Percentiles rank a stretch among this genome's conserved stretches.
Evolutionary conservation across 495 filamentous ascomycete species (phyloP).

Genomic region (Copromyces sp.): DNA sequence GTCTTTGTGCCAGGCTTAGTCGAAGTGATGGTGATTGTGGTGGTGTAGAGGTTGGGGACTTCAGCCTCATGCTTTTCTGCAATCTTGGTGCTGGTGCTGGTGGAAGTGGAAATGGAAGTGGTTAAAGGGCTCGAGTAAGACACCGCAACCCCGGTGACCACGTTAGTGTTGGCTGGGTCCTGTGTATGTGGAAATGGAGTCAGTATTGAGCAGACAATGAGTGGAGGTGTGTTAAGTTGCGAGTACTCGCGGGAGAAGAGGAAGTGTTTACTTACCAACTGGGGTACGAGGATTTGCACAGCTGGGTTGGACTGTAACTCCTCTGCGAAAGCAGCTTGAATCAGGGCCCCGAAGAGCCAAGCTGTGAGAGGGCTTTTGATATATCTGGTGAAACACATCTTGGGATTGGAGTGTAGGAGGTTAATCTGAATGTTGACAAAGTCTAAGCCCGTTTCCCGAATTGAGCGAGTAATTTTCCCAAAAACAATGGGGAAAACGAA

Average conservation of each 20-base stretch:
- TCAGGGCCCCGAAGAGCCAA: neutral
- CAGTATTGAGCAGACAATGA: neutral
- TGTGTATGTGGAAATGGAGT: neutral
- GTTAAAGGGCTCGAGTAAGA: neutral
- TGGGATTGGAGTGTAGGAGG: neutral
- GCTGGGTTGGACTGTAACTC: neutral
- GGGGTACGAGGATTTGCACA: neutral
- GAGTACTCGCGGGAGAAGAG: neutral
- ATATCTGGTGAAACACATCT: neutral
- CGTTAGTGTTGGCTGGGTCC: neutral
- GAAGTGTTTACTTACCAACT: neutral
- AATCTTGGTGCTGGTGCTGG: neutral
- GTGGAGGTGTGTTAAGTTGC: neutral
- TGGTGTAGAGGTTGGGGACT: neutral
- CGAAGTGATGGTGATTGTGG: neutral
- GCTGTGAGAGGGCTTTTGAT: neutral
- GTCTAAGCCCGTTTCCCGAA: neutral
- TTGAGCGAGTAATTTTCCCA: neutral
- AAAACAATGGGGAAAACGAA: neutral
- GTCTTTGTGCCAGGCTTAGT: neutral
- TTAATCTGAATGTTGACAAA: neutral
- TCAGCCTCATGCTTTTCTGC: neutral
- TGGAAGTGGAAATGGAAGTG: neutral
- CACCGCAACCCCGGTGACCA: neutral
- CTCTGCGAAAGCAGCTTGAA: neutral